Percentiles rank a stretch among this genome's conserved stretches.
These are phyloP conservation scores for Hygrocybe coccinea DNA, from an alignment of 768 basidiomycete species.

Conservation along the genomic window DNA sequence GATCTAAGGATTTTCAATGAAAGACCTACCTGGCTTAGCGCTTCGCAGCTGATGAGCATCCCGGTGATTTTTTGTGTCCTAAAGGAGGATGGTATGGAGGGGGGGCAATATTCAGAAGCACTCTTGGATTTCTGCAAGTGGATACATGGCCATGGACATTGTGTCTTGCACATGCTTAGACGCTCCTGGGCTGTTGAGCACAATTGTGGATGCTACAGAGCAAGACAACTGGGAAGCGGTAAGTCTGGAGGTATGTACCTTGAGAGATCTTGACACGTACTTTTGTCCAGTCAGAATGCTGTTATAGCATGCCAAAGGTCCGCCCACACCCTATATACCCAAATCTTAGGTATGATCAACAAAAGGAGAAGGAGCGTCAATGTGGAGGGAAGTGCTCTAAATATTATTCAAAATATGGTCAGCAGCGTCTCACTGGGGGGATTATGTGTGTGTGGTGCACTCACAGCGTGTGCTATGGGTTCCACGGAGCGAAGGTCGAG, in stretches of 20 bases:
- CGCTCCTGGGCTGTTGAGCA: neutral
- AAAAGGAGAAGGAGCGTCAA: neutral
- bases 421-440: too few relatives aligned
- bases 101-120: neutral
- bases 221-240: neutral
- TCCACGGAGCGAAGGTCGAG: too few relatives aligned
- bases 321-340: neutral
- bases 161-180: neutral
- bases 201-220: too few relatives aligned
- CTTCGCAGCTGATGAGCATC: neutral
- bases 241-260: neutral
- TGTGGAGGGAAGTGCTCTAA: neutral
- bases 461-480: too few relatives aligned
- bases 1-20: neutral
- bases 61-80: neutral
- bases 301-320: conserved; percentile 1
- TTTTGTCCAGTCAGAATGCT: neutral
- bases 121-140: neutral
- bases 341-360: neutral
- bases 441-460: too few relatives aligned
- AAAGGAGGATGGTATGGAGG: neutral
- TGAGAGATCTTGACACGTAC: neutral
- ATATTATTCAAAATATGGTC: too few relatives aligned
- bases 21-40: neutral
- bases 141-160: neutral